Base-by-base conservation (phyloP, 2,329 filamentous ascomycete species). In the Karstenula rhodostoma region DNA sequence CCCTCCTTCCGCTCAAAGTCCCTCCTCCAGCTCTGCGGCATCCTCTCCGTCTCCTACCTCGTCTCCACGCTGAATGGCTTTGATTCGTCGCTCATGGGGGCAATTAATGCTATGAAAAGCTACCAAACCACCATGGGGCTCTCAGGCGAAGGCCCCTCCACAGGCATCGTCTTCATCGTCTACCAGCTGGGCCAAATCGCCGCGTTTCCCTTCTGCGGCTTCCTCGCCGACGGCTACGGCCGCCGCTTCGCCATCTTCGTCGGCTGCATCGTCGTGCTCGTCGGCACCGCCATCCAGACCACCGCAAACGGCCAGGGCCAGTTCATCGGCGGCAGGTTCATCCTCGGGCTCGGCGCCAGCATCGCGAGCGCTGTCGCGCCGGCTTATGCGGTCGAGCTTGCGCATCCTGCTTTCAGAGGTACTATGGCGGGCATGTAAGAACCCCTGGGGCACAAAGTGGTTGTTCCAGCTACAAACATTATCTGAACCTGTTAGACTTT, bases 381-480 rank as follows among this genome's bases (percentile, higher is more conserved):
- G 3, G 81, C 84, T n/a, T 87, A 87, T 64, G 83, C 83, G 10
- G 83, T 87, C 51, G 87, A 90, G 69, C 76, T 88, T 40, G 82
- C 85, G 2, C 87, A 89, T 66, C 87, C 87, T 0, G 83, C 83
- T 4, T 87, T 86, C 69, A 82, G 87, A 64, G 87, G 86, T 33
- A 82, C 85, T 22, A 82, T 88, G 75, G 86, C 86, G 3, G 87
- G 85, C 25, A 81, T 88, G 69, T 86, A n/a, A n/a, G n/a, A n/a
- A n/a, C n/a, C n/a, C n/a, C n/a, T n/a, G n/a, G n/a, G n/a, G n/a
- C n/a, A n/a, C n/a, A n/a, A n/a, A n/a, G n/a, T n/a, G n/a, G n/a
- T n/a, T n/a, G n/a, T n/a, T n/a, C n/a, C n/a, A n/a, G n/a, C n/a
- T n/a, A n/a, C n/a, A n/a, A n/a, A n/a, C n/a, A n/a, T n/a, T n/a